Conservation (phyloP, 495 filamentous ascomycete species). For the Chaetomium cochliodes region DNA sequence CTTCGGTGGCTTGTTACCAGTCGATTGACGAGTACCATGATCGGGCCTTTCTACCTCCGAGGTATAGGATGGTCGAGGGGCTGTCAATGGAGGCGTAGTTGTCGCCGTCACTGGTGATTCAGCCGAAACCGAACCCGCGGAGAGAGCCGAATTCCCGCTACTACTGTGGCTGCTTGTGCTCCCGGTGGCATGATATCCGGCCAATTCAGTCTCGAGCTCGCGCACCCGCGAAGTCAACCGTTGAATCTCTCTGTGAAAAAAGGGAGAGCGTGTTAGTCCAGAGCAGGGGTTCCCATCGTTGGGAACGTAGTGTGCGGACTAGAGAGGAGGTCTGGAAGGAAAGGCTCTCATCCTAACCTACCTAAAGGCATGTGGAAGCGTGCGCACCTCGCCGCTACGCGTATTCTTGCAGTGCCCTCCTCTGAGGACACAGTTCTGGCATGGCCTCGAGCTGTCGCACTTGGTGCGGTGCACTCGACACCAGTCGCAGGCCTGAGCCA, state of each 20-base stretch:
- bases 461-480: slow-evolving; percentile 50
- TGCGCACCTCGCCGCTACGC: slow-evolving; percentile 35
- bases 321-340: slow-evolving; percentile 28
- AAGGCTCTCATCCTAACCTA: slow-evolving; percentile 27
- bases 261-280: not conserved
- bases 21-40: not conserved
- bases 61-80: not conserved
- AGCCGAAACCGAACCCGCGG: not conserved
- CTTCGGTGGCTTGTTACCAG: not conserved
- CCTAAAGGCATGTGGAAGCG: slow-evolving; percentile 40
- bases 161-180: not conserved
- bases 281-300: too few relatives aligned
- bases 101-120: not conserved
- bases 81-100: not conserved
- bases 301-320: not conserved
- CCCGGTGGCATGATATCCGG: not conserved
- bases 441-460: slow-evolving; percentile 48
- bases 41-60: not conserved
- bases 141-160: not conserved
- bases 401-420: slow-evolving; percentile 44
- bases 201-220: not conserved
- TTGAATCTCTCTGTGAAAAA: not conserved
- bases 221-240: not conserved
- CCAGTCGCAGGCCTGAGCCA: slow-evolving; percentile 50
- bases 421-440: slow-evolving; percentile 45